Percentiles rank a stretch among this genome's conserved stretches.
phyloP scores from a whole-genome alignment of 2,329 filamentous ascomycete genomes.

The Fusarium hainanense region DNA sequence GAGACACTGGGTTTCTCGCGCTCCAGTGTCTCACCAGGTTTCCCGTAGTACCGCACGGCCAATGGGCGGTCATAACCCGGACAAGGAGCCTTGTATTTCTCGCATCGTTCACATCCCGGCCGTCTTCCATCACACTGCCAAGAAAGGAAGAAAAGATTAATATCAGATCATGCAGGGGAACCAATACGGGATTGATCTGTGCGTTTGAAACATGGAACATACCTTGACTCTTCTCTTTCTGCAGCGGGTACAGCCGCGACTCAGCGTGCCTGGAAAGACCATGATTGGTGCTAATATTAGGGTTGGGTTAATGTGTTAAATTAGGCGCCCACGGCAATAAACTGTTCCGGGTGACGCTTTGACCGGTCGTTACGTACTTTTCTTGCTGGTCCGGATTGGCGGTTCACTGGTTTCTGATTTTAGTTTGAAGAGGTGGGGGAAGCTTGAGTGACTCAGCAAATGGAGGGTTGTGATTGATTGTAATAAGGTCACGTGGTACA shows the following conservation, averaged over 20 bases:
- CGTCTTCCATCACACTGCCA: slow-evolving; percentile 25
- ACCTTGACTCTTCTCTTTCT: slow-evolving; percentile 28
- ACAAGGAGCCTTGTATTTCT: slow-evolving; percentile 22
- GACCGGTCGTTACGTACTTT: not conserved
- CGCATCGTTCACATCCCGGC: slow-evolving; percentile 24
- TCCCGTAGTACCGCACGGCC: slow-evolving; percentile 18
- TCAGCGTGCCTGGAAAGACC: slow-evolving; percentile 26
- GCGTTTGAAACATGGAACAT: not conserved
- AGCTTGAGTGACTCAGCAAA: not conserved
- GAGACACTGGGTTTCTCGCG: not conserved
- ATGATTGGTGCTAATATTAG: slow-evolving; percentile 1
- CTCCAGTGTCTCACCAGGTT: slow-evolving; percentile 13
- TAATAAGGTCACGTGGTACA: accelerated
- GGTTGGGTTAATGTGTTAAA: not conserved
- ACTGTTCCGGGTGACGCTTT: not conserved
- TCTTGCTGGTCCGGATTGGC: not conserved
- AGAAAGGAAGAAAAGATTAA: not conserved
- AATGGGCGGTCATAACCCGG: slow-evolving; percentile 24
- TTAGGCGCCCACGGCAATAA: not conserved
- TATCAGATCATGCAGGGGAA: not conserved
- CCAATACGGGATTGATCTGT: not conserved
- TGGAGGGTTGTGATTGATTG: not conserved
- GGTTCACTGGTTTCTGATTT: not conserved
- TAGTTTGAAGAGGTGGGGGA: not conserved
- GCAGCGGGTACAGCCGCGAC: slow-evolving; percentile 23